Conservation (phyloP, 164 flowering plant genomes). For the Dillenia suffruticosa region DNA sequence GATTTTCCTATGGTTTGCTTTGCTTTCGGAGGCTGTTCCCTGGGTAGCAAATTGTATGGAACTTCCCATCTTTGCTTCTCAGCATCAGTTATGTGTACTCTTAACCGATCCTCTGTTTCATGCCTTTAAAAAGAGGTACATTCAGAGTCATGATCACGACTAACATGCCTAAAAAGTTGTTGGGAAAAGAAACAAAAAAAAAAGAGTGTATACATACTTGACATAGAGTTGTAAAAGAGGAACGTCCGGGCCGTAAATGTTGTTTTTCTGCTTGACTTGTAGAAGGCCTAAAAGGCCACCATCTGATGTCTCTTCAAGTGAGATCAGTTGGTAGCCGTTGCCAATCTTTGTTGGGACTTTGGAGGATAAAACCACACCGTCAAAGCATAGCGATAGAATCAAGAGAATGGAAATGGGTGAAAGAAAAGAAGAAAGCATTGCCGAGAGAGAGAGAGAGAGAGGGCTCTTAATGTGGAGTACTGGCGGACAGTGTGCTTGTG, state of each 20-base stretch:
- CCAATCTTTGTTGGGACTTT: constrained; percentile 50
- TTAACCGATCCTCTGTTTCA: constrained; percentile 70
- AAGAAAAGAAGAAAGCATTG: neutral
- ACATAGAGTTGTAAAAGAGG: constrained; percentile 72
- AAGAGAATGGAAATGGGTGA: constrained; percentile 8
- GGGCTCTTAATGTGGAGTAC: no score
- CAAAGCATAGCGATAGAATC: constrained; percentile 13
- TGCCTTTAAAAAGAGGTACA: constrained; percentile 49
- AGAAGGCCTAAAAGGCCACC: constrained; percentile 77
- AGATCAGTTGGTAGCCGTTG: constrained; percentile 64
- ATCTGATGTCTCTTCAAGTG: constrained; percentile 65
- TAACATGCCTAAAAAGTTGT: neutral
- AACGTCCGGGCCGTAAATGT: constrained; percentile 78
- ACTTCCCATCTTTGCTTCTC: constrained; percentile 72
- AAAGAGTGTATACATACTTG: constrained; percentile 44
- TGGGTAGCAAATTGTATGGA: constrained; percentile 59
- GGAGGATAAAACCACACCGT: constrained; percentile 8
- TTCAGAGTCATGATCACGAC: neutral
- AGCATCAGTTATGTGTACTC: constrained; percentile 80
- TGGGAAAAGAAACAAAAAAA: neutral
- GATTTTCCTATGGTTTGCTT: constrained; percentile 14
- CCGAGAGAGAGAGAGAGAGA: no score
- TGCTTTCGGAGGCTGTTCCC: constrained; percentile 32
- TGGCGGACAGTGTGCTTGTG: no score
- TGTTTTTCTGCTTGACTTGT: constrained; percentile 64